These are phyloP conservation scores for Aspergillus saccharolyticus DNA, from an alignment of 495 filamentous ascomycete species.

Conservation along the genomic window DNA sequence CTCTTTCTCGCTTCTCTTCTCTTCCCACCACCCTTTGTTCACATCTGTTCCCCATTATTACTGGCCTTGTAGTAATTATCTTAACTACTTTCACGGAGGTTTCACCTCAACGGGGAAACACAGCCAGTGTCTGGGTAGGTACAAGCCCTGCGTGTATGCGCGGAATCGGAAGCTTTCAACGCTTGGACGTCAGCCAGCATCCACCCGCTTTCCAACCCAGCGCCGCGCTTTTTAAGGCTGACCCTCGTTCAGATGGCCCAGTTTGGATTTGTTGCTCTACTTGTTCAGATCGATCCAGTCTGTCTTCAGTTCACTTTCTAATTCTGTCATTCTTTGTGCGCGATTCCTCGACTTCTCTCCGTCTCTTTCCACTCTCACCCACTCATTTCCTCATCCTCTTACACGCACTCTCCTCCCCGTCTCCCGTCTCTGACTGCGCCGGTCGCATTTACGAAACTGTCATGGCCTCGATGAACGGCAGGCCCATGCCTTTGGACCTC, in stretches of 20 bases:
- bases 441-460: slow-evolving; percentile 18
- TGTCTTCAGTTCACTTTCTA: neutral
- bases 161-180: slow-evolving; percentile 9
- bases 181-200: slow-evolving; percentile 16
- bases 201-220: slow-evolving; percentile 12
- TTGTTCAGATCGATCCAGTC: neutral
- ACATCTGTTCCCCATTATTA: no score
- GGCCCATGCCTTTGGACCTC: slow-evolving; percentile 16
- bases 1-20: neutral
- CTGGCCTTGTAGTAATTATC: no score
- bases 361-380: neutral
- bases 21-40: no score
- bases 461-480: slow-evolving; percentile 20
- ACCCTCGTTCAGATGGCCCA: slow-evolving; percentile 14
- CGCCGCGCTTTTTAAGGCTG: slow-evolving; percentile 18
- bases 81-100: neutral
- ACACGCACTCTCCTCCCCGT: neutral
- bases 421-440: slow-evolving; percentile 2
- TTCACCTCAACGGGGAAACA: slow-evolving; percentile 10
- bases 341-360: neutral
- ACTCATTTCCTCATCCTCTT: neutral
- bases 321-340: neutral
- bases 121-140: slow-evolving; percentile 7
- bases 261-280: neutral
- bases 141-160: slow-evolving; percentile 2